A percentile compares a stretch with the other conserved stretches of the same genome.
Evolutionary conservation across 1,284 basidiomycete genomes (phyloP).

Genomic region (Ganoderma sinense): DNA sequence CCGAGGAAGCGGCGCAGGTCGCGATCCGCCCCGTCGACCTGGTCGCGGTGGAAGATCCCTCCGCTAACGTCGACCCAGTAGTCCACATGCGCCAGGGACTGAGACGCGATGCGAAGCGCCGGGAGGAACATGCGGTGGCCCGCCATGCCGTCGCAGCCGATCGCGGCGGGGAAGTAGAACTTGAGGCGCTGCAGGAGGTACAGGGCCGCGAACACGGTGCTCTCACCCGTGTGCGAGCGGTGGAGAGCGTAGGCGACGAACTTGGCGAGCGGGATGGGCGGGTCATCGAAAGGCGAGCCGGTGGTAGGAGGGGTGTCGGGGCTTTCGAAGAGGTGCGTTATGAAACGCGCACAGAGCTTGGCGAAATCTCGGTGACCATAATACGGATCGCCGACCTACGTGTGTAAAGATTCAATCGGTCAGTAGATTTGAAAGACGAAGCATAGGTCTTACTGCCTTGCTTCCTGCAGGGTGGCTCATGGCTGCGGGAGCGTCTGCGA

Average conservation of each 20-base stretch:
- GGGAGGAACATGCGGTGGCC: slow-evolving; percentile 92
- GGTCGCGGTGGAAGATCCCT: slow-evolving; percentile 86
- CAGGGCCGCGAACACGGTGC: slow-evolving; percentile 87
- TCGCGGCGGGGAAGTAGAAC: slow-evolving; percentile 88
- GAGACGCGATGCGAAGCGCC: slow-evolving; percentile 92
- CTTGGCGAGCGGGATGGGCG: slow-evolving; percentile 62
- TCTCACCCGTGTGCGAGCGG: slow-evolving; percentile 81
- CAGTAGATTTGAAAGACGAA: not conserved
- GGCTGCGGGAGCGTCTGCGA: not conserved
- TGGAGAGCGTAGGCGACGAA: slow-evolving; percentile 93
- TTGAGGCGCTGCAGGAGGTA: slow-evolving; percentile 89
- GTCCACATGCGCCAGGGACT: slow-evolving; percentile 92
- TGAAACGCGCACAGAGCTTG: not conserved
- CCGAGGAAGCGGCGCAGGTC: slow-evolving; percentile 89
- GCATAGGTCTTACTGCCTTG: not conserved
- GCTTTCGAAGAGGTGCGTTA: slow-evolving; percentile 1
- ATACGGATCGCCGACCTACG: slow-evolving; percentile 60
- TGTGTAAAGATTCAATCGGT: not conserved
- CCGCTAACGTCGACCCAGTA: slow-evolving; percentile 96
- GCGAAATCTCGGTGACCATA: slow-evolving; percentile 56
- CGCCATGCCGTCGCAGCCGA: slow-evolving; percentile 73
- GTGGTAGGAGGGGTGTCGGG: not conserved
- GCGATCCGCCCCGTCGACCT: slow-evolving; percentile 96
- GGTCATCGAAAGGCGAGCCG: not conserved
- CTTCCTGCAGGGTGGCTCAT: not conserved